These are phyloP conservation scores for Lotus japonicus DNA, from an alignment of 306 rosid genomes.

Conservation along the genomic window DNA sequence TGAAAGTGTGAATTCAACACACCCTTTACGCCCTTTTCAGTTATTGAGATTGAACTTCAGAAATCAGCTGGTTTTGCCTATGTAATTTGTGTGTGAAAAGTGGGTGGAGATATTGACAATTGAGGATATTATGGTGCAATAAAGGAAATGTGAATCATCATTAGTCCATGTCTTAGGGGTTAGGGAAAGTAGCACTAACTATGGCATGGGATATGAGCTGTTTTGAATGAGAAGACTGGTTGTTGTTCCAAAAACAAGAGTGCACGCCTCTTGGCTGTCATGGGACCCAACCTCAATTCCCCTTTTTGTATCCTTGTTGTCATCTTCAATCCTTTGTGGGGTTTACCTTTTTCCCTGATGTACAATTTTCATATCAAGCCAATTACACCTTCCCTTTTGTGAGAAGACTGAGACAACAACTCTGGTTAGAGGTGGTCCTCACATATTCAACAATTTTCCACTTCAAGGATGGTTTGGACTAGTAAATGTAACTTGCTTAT, in stretches of 20 bases:
- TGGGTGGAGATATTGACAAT: background rate
- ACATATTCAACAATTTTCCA: conserved; percentile 3
- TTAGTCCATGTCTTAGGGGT: conserved; percentile 44
- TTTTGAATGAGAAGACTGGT: conserved; percentile 45
- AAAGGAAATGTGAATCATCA: conserved; percentile 38
- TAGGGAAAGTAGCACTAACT: conserved; percentile 58
- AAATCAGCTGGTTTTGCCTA: conserved; percentile 23
- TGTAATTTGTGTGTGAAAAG: conserved; percentile 24
- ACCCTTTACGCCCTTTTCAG: conserved; percentile 15
- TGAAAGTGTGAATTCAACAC: background rate
- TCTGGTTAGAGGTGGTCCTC: conserved; percentile 10
- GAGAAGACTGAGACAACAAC: conserved; percentile 29
- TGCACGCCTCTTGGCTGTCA: conserved; percentile 45
- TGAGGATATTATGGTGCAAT: conserved; percentile 25
- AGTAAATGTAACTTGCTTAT: conserved; percentile 4
- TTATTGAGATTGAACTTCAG: conserved; percentile 16
- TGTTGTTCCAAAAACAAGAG: conserved; percentile 27
- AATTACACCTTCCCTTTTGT: conserved; percentile 28
- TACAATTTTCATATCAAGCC: conserved; percentile 25
- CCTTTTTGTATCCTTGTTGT: conserved; percentile 52
- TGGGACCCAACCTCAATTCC: conserved; percentile 49
- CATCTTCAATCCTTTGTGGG: conserved; percentile 45
- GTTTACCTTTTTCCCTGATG: conserved; percentile 35
- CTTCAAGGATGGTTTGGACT: background rate
- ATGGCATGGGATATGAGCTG: conserved; percentile 42